These are phyloP conservation scores for Brassica napus DNA, from an alignment of 345 rosid genomes.

Conservation along the genomic window Da-Ae NC_063440.1:18039001-18039500, in stretches of 20 bases:
- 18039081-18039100: neutral
- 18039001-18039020: conserved; percentile 18
- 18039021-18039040: conserved; percentile 28
- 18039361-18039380: conserved; percentile 88
- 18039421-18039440: conserved; percentile 79
- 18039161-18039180: conserved; percentile 88
- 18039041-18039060: conserved; percentile 28
- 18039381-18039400: conserved; percentile 91
- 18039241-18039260: conserved; percentile 73
- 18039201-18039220: conserved; percentile 95
- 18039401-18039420: conserved; percentile 78
- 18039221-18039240: conserved; percentile 84
- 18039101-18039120: conserved; percentile 35
- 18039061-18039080: neutral
- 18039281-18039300: conserved; percentile 67
- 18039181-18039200: conserved; percentile 94
- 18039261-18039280: conserved; percentile 57
- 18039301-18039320: conserved; percentile 67
- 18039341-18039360: conserved; percentile 55
- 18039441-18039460: conserved; percentile 51
- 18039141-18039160: conserved; percentile 88
- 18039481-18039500: conserved; percentile 92
- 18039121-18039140: conserved; percentile 95
- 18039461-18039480: conserved; percentile 53
- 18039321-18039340: conserved; percentile 73